These are phyloP conservation scores for Penicillium turbatum DNA, from an alignment of 495 filamentous ascomycete species.

Conservation along the genomic window DNA sequence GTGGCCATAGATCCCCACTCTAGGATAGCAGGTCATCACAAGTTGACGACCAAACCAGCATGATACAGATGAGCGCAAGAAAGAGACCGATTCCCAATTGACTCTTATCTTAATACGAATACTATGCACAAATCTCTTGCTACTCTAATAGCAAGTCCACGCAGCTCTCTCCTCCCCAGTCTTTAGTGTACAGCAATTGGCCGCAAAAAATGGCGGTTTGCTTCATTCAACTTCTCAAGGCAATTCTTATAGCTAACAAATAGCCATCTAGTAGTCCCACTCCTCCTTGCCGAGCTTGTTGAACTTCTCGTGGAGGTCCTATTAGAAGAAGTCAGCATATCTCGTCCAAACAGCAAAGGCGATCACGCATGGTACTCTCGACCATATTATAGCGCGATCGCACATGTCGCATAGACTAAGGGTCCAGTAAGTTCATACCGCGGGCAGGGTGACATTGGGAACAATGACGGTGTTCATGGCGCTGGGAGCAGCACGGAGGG, in stretches of 20 bases:
- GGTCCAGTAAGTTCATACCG: conserved; percentile 50
- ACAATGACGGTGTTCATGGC: conserved; percentile 92
- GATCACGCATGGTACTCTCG: not conserved
- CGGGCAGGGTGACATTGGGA: conserved; percentile 87
- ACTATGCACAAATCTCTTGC: conserved; percentile 42
- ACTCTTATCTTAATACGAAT: conserved; percentile 30
- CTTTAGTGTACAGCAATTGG: conserved; percentile 67
- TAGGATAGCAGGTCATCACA: no score
- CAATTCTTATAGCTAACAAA: conserved; percentile 10
- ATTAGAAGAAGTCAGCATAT: conserved; percentile 8
- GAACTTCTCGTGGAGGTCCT: conserved; percentile 89
- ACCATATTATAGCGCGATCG: not conserved
- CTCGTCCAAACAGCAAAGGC: conserved; percentile 15
- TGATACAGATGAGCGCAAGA: conserved; percentile 7
- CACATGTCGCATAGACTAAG: not conserved
- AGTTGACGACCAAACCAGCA: not conserved
- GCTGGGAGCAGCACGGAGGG: conserved; percentile 84
- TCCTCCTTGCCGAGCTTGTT: conserved; percentile 99
- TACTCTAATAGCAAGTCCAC: conserved; percentile 22
- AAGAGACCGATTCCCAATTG: conserved; percentile 35
- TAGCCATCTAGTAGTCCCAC: conserved; percentile 41
- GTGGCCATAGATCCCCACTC: no score
- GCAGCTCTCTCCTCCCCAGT: conserved; percentile 14
- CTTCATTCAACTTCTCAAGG: conserved; percentile 16
- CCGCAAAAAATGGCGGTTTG: conserved; percentile 44